Evolutionary conservation across 306 rosid species (phyloP), one percentile per base, ranked within the genome.

Genomic region (Castanea mollissima): DNA sequence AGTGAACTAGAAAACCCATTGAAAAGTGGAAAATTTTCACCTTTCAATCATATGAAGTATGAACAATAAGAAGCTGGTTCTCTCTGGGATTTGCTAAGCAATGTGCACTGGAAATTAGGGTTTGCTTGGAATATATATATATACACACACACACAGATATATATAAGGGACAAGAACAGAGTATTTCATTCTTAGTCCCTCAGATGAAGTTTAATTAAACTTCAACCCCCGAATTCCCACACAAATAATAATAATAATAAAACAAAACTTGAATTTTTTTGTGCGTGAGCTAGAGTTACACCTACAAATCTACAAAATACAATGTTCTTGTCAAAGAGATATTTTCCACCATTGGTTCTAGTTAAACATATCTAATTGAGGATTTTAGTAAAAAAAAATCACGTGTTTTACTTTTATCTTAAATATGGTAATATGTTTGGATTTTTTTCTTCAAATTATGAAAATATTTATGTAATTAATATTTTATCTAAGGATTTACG

Each of bases 241-340:
- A 23, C 23, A 23, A 23, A 38, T 7, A 6, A 0, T 6, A 6
- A 29, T 29, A 29, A 29, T 38, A 38, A 38, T 38, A 38, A 38
- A 0, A 8, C 11, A 8, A 7, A 7, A 38, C 46, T 10, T 38
- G 46, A 38, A 38, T 38, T 7, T 38, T 38, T 35, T 7, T 7
- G 0, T 38, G 11, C 0, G 46, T 7, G 2, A 38, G 44, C 44
- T 7, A 2, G 44, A 7, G 10, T 6, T 6, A 1, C 10, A 6
- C 2, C 0, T 38, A 7, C 1, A 1, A 38, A 7, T 38, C 0
- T 7, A 1, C 8, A 38, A 6, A 1, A 0, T 38, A 38, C 10
- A 38, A 38, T 38, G 41, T 35, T 35, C 6, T 38, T 38, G 44
- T 0, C 4, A 11, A 46, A 46, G 4, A 11, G 15, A 10, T 46